Conservation (phyloP, 176 grass and related monocot species). For the Triticum turgidum region DNA sequence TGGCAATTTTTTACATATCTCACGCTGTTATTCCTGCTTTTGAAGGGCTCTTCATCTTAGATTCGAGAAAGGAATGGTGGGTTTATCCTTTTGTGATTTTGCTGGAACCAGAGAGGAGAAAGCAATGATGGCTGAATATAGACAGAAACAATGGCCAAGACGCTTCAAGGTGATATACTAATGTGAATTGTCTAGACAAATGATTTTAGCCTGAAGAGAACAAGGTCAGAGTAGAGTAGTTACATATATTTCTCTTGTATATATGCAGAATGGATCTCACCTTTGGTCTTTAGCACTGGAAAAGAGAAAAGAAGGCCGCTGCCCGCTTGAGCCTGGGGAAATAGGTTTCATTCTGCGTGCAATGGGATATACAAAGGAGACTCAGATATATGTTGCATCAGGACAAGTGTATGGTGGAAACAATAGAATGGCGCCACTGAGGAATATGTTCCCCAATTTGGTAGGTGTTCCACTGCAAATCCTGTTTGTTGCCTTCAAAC, state of each 20-base stretch:
- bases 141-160: conserved; percentile 92
- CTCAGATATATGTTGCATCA: conserved; percentile 97
- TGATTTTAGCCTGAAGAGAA: not conserved
- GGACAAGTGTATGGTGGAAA: conserved; percentile 95
- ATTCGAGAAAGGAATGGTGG: conserved; percentile 99
- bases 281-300: conserved; percentile 78
- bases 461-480: conserved; percentile 33
- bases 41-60: conserved; percentile 95
- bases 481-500: not conserved
- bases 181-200: not conserved
- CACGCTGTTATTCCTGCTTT: conserved; percentile 24
- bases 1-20: conserved; percentile 20
- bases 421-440: conserved; percentile 83
- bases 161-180: conserved; percentile 83
- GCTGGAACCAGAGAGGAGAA: conserved; percentile 93
- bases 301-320: conserved; percentile 97
- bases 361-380: conserved; percentile 92
- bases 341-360: conserved; percentile 85
- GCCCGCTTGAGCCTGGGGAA: conserved; percentile 93
- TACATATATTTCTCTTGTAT: conserved; percentile 19
- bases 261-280: conserved; percentile 89
- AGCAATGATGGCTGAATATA: conserved; percentile 90
- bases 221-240: not conserved
- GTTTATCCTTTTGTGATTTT: conserved; percentile 98
- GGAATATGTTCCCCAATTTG: conserved; percentile 97